Evolutionary conservation across 2,329 filamentous ascomycete genomes (phyloP).

Genomic region (Knufia petricola): DNA sequence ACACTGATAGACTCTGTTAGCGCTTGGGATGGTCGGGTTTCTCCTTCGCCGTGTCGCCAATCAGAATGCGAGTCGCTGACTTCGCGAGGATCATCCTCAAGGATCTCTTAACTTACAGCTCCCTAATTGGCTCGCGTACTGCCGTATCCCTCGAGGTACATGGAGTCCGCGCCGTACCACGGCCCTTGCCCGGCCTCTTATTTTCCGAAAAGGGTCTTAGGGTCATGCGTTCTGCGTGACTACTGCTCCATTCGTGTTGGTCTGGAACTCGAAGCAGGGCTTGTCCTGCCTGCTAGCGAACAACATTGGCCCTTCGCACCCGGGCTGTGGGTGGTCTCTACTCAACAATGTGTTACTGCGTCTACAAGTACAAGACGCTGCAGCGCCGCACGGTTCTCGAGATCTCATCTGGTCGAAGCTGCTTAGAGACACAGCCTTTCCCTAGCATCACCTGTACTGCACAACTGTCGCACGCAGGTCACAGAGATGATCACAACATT

Average conservation of each 20-base stretch:
- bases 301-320: too few species aligned
- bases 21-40: constrained; percentile 41
- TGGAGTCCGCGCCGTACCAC: constrained; percentile 5
- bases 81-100: constrained; percentile 33
- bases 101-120: not conserved
- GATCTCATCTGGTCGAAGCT: too few species aligned
- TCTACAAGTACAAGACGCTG: too few species aligned
- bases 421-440: not conserved
- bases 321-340: too few species aligned
- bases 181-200: constrained; percentile 1
- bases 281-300: too few species aligned
- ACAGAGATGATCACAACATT: not conserved
- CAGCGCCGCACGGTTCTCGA: too few species aligned
- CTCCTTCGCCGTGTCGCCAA: constrained; percentile 77
- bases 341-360: too few species aligned
- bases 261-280: too few species aligned
- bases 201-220: constrained; percentile 9
- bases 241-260: not conserved
- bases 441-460: not conserved
- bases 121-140: not conserved
- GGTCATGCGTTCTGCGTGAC: not conserved
- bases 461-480: not conserved
- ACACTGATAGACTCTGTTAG: not conserved
- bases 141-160: not conserved
- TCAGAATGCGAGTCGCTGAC: constrained; percentile 73